Base-by-base conservation (phyloP, 2,329 filamentous ascomycete species). In the Sporothrix protearum region DNA sequence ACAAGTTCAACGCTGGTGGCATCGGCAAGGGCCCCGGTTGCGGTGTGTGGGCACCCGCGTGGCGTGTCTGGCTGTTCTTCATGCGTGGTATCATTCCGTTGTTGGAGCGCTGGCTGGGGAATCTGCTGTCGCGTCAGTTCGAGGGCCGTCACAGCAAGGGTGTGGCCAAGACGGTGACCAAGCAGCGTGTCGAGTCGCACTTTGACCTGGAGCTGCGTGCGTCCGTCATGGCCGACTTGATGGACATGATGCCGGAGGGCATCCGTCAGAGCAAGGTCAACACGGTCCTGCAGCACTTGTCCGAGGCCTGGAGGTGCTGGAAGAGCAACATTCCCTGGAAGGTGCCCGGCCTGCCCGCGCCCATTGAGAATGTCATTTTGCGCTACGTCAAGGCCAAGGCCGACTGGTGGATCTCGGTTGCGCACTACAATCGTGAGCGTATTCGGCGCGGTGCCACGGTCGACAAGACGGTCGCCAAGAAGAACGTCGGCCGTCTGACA, bases 281-380 rank as follows among this genome's bases (percentile, higher is more conserved):
- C 81, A 97, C 94, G 1, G 95, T 99, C 59, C 84, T 99, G 70
- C 96, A 98, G 78, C 96, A 99, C 86, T 83, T 99, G 55, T 98
- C 95, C 0, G 96, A 99, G 83, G 96, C 96, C 16, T 99, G 96
- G 96, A 89, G 96, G 83, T 99, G 96, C 84, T 99, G 96, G 96
- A 99, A 99, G 90, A 97, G 94, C 82, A 99, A 99, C 78, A 99
- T 99, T 76, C 96, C 96, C 0, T 99, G 96, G 96, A 99, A 99
- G 84, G 96, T 99, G 2, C 96, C 96, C 68, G 96, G 96, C 49
- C 82, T 99, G 73, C 96, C 96, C 53, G 96, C 96, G 16, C 95
- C 96, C 0, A 98, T 99, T 74, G 96, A 99, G 82, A 99, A 98
- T 78, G 97, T 99, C 77, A 99, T 99, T 77, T 85, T 99, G 74